Evolutionary conservation across 129 eudicot genomes (phyloP), one percentile per base, ranked within the genome.

Genomic region (Artemisia tridentata): DNA sequence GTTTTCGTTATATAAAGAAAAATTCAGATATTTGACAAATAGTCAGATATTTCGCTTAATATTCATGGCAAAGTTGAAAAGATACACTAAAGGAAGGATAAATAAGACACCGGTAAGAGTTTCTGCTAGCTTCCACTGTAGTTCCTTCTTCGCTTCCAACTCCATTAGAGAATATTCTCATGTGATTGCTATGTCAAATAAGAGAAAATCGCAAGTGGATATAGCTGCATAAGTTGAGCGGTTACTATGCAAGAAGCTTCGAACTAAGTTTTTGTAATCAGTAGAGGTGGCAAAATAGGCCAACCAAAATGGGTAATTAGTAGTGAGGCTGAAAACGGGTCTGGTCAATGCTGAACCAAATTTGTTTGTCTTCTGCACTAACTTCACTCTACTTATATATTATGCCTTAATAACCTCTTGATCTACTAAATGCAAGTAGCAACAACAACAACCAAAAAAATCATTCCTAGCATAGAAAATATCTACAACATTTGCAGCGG

Each of bases 71-170:
- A 51, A 51, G 53, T 69, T 27, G 8, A 41, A 25, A 4, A 16
- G 47, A 0, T 55, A 10, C 5, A 59, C 11, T 13, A 58, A 9
- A 63, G 48, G 11, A 23, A 25, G 61, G 25, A 20, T 23, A 67
- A 45, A 56, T 27, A 63, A 12, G 19, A 31, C 79, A 91, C 97
- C 92, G 79, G 34, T 65, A 63, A 78, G 97, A 80, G 58, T 50
- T 78, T 79, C 80, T 80, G 78, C 78, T 74, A 64, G 85, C 92
- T 77, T 84, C 96, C 64, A 91, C 27, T 25, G 86, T 84, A 21
- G 81, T 80, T 61, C 92, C 96, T 64, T 87, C 91, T 64, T 82
- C 81, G 47, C 67, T 73, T 74, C 85, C 90, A 68, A 52, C 81
- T 67, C 82, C 88, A 41, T 25, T 59, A 59, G 85, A 77, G 75